These are phyloP conservation scores for Talaromyces funiculosus DNA, from an alignment of 2,329 filamentous ascomycete species.

Conservation along the genomic window DNA sequence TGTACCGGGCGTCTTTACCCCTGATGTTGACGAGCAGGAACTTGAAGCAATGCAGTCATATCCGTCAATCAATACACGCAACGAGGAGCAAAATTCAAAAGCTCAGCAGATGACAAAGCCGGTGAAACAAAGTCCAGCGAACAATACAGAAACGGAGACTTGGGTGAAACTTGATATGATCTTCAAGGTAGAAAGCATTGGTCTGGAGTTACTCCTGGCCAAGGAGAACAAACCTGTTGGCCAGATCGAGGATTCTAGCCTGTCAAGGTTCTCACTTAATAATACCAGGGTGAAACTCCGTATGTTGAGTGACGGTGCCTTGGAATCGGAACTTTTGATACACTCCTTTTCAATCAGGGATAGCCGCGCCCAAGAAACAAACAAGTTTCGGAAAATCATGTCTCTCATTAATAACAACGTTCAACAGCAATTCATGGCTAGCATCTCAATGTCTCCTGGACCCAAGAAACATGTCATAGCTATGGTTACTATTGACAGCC, in stretches of 20 bases:
- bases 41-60: conserved; percentile 71
- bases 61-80: conserved; percentile 48
- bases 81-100: conserved; percentile 39
- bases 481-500: conserved; percentile 90
- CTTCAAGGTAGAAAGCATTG: conserved; percentile 82
- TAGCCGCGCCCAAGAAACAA: conserved; percentile 79
- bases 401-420: conserved; percentile 90
- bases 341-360: conserved; percentile 93
- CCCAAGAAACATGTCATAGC: conserved; percentile 76
- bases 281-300: conserved; percentile 86
- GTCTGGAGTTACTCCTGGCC: conserved; percentile 78
- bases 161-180: conserved; percentile 94
- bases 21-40: conserved; percentile 64
- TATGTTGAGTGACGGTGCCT: conserved; percentile 83
- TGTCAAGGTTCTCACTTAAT: conserved; percentile 92
- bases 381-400: conserved; percentile 98
- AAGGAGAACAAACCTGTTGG: conserved; percentile 71
- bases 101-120: conserved; percentile 25
- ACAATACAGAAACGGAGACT: conserved; percentile 60
- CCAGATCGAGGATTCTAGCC: conserved; percentile 68
- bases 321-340: conserved; percentile 90
- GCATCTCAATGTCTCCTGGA: conserved; percentile 83
- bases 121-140: conserved; percentile 62
- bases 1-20: conserved; percentile 79
- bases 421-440: conserved; percentile 95